Conservation (phyloP, 75 land plant genomes). For the Pseudotsuga menziesii region DNA sequence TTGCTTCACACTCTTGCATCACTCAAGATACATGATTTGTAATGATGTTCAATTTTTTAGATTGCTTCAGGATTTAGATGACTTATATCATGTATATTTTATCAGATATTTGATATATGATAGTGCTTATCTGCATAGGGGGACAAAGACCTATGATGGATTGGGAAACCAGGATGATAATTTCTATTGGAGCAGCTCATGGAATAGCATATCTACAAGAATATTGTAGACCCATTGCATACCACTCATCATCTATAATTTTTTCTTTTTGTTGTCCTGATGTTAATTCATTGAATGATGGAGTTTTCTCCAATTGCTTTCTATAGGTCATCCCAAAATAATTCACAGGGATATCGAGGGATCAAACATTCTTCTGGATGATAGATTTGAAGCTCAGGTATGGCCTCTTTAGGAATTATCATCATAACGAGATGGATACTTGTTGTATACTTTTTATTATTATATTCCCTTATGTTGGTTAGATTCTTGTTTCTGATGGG, state of each 20-base stretch:
- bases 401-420: no score
- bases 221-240: constrained; percentile 43
- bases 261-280: not conserved
- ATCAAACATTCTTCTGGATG: constrained; percentile 71
- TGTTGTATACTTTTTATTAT: not conserved
- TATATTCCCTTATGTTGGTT: not conserved
- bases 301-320: not conserved
- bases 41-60: not conserved
- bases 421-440: not conserved
- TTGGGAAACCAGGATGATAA: constrained; percentile 43
- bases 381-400: constrained; percentile 70
- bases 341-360: constrained; percentile 85
- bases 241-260: not conserved
- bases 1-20: not conserved
- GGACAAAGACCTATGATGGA: constrained; percentile 49
- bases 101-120: not conserved
- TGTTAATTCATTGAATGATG: not conserved
- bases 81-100: not conserved
- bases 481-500: not conserved
- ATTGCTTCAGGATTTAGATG: not conserved
- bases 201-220: constrained; percentile 79
- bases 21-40: constrained; percentile 32
- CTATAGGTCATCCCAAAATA: constrained; percentile 68
- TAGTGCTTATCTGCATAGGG: constrained; percentile 11
- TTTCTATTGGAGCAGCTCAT: constrained; percentile 67